phyloP scores from a whole-genome alignment of 176 grass and related monocot genomes.

The Avena insularis region DNA sequence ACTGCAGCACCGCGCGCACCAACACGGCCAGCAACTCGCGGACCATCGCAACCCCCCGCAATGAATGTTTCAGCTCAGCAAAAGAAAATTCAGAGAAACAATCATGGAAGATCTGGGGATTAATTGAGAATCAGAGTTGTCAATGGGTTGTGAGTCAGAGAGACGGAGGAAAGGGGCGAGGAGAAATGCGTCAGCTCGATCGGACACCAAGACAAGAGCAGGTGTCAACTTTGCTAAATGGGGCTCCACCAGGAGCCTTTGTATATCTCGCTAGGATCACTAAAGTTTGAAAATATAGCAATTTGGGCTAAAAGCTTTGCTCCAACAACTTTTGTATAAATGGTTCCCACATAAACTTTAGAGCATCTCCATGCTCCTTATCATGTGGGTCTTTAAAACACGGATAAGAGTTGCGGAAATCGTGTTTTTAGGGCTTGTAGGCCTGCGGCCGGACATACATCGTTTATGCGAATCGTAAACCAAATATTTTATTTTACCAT shows the following conservation, averaged over 20 bases:
- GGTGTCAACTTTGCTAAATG: not conserved
- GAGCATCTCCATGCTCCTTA: too few species aligned
- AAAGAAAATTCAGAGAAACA: not conserved
- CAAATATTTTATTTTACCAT: too few species aligned
- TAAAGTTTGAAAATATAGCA: too few species aligned
- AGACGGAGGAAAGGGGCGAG: not conserved
- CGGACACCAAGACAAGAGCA: not conserved
- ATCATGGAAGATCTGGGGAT: constrained; percentile 7
- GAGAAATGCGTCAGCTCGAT: not conserved
- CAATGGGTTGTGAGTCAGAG: not conserved
- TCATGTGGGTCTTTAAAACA: too few species aligned
- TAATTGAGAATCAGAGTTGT: not conserved
- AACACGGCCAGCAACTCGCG: constrained; percentile 33
- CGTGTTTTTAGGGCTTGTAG: too few species aligned
- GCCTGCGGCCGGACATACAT: too few species aligned
- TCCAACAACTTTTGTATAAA: too few species aligned
- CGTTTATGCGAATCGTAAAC: too few species aligned
- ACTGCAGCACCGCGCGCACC: constrained; percentile 49
- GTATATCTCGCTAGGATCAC: too few species aligned
- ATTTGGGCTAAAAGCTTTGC: too few species aligned
- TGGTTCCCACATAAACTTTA: too few species aligned
- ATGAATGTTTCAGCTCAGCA: not conserved
- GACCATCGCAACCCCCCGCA: constrained; percentile 34
- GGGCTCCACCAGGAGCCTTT: not conserved
- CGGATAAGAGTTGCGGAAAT: too few species aligned